phyloP scores from a whole-genome alignment of 2,329 filamentous ascomycete genomes.

The Penicillium oxalicum region DNA sequence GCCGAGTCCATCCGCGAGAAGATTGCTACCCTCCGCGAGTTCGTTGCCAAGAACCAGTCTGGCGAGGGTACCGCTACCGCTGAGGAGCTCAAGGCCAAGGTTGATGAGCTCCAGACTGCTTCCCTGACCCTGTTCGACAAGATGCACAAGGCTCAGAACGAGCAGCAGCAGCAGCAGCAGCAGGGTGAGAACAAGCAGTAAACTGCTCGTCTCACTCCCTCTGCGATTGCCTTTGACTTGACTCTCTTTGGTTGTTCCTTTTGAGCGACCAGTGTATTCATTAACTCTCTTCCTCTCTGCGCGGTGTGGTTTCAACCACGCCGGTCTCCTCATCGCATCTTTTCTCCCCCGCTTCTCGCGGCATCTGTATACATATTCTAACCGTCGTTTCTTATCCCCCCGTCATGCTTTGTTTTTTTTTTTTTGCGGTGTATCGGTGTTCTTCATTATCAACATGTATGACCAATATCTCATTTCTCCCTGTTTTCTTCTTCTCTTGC shows the following conservation, averaged over 20 bases:
- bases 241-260: slow-evolving; percentile 20
- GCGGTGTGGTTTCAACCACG: slow-evolving; percentile 17
- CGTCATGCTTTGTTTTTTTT: slow-evolving; percentile 20
- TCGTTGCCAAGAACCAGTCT: slow-evolving; percentile 88
- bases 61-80: slow-evolving; percentile 82
- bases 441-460: slow-evolving; percentile 23
- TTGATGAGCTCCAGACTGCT: slow-evolving; percentile 92
- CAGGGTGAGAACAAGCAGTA: slow-evolving; percentile 62
- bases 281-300: slow-evolving; percentile 20
- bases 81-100: slow-evolving; percentile 96
- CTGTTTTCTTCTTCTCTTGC: slow-evolving; percentile 18
- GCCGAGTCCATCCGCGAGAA: slow-evolving; percentile 90
- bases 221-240: slow-evolving; percentile 27
- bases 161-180: slow-evolving; percentile 52
- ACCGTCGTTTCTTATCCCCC: slow-evolving; percentile 19
- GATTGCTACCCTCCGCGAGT: slow-evolving; percentile 77
- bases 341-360: slow-evolving; percentile 22
- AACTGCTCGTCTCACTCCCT: slow-evolving; percentile 10
- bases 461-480: slow-evolving; percentile 17
- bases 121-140: slow-evolving; percentile 98
- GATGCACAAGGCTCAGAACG: slow-evolving; percentile 93
- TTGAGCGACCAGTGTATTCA: slow-evolving; percentile 23
- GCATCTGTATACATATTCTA: slow-evolving; percentile 36
- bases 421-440: slow-evolving; percentile 31
- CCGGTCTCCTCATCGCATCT: slow-evolving; percentile 20